Base-by-base conservation (phyloP, 371 early-diverging fungal species). In the Mucor velutinosus region DNA sequence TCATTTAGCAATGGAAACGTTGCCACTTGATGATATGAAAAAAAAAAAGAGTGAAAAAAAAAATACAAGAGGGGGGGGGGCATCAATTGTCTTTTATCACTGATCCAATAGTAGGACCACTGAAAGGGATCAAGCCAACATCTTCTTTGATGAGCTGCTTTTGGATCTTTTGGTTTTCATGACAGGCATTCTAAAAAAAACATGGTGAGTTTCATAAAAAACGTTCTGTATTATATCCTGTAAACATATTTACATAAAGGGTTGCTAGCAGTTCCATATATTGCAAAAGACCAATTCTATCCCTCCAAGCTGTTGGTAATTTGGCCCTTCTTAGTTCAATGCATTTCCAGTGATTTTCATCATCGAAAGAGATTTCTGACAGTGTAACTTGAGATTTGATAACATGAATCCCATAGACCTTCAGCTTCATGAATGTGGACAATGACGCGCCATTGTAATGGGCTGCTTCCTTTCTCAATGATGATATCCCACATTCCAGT, bases 381-480 rank as follows among this genome's bases (percentile, higher is more conserved):
- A 69, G 35, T 21, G 69, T 63, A 29, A 69, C 64, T 59, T 69
- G 69, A 23, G 64, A 37, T 37, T 37, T 37, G 37, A 37, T 37
- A 1, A 37, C 37, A 37, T 37, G 37, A 37, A 37, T 12, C 2
- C 37, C 37, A 4, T 37, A 37, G 14, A 69, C 60, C 64, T 69
- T 62, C 41, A 62, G 58, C 30, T 62, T 62, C 62, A 37, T 59
- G 47, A 69, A 69, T 57, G 64, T 69, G 12, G 57, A 62, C 39
- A 59, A 62, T 53, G 64, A 63, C 15, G 60, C 69, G 49, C 59
- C 62, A 19, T 63, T 63, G 27, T 69, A 69, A 25, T 69, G 43
- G 60, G 69, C 49, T 49, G 69, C 64, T n/a, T 69, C 60, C 4
- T 69, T 69, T 56, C 69, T 58, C 51, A 69, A 63, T 33, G 53